Percentiles rank a stretch among this genome's conserved stretches.
phyloP scores from a whole-genome alignment of 2,329 filamentous ascomycete species.

The Lasiodiplodia theobromae region DNA sequence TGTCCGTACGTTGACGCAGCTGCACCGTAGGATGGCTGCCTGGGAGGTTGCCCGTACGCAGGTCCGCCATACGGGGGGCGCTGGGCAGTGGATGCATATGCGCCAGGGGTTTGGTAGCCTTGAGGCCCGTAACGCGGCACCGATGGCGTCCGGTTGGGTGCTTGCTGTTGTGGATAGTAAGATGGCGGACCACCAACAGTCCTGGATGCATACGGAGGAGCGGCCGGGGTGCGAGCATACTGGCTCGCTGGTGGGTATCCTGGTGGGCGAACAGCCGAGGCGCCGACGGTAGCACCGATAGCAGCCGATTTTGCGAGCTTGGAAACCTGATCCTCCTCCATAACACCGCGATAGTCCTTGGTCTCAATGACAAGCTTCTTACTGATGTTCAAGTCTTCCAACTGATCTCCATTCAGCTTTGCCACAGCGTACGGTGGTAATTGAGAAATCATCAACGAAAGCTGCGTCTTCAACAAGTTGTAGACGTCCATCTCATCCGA shows the following conservation, averaged over 20 bases:
- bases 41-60: slow-evolving; percentile 37
- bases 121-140: slow-evolving; percentile 46
- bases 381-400: slow-evolving; percentile 84
- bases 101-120: slow-evolving; percentile 40
- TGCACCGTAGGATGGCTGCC: slow-evolving; percentile 26
- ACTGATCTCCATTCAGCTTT: slow-evolving; percentile 83
- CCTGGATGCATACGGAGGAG: slow-evolving; percentile 36
- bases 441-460: slow-evolving; percentile 74
- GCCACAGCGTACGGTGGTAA: slow-evolving; percentile 86
- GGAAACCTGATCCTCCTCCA: slow-evolving; percentile 79
- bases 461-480: slow-evolving; percentile 75
- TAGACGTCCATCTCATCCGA: slow-evolving; percentile 68
- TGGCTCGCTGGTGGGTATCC: slow-evolving; percentile 37
- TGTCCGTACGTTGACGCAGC: slow-evolving; percentile 25
- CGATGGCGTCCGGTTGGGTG: slow-evolving; percentile 45
- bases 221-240: slow-evolving; percentile 40
- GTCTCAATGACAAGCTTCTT: slow-evolving; percentile 77
- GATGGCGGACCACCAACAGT: slow-evolving; percentile 40
- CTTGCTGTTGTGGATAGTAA: slow-evolving; percentile 45
- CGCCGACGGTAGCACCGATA: slow-evolving; percentile 38
- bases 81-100: slow-evolving; percentile 36
- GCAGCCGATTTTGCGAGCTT: slow-evolving; percentile 51
- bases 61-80: slow-evolving; percentile 37
- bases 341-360: slow-evolving; percentile 76
- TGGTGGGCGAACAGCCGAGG: slow-evolving; percentile 39